A percentile compares a stretch with the other conserved stretches of the same genome.
Conservation (phyloP, 2,329 filamentous ascomycete genomes). For the Aspergillus tubingensis region DNA sequence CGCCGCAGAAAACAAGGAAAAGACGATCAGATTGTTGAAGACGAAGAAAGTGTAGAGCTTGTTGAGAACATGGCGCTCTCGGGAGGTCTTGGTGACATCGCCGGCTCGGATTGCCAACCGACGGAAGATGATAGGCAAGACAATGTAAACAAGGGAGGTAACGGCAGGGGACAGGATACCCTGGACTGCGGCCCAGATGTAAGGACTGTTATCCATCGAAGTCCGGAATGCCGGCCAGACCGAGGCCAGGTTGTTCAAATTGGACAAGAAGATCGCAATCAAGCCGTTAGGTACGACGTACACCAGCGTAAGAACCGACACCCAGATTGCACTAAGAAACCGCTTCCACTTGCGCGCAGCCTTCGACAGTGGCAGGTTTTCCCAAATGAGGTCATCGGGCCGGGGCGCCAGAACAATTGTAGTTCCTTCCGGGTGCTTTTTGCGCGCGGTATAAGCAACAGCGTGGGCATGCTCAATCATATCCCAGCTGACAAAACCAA, state of each 20-base stretch:
- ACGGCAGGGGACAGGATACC: conserved; percentile 87
- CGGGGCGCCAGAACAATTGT: conserved; percentile 77
- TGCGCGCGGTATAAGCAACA: conserved; percentile 78
- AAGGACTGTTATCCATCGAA: conserved; percentile 63
- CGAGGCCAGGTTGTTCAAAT: conserved; percentile 74
- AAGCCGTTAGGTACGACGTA: conserved; percentile 93
- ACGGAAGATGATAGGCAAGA: conserved; percentile 88
- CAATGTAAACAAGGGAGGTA: conserved; percentile 81
- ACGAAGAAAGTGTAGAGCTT: conserved; percentile 96
- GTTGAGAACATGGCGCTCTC: conserved; percentile 85
- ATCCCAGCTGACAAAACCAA: conserved; percentile 92
- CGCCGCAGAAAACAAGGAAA: conserved; percentile 83
- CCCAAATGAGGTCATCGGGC: conserved; percentile 94
- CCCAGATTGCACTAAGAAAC: conserved; percentile 82
- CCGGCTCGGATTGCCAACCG: conserved; percentile 79
- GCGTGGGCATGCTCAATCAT: conserved; percentile 84
- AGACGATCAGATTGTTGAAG: conserved; percentile 94
- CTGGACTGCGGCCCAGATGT: conserved; percentile 82
- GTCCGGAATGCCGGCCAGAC: conserved; percentile 76
- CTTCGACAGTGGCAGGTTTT: conserved; percentile 76
- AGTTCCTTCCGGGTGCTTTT: conserved; percentile 77
- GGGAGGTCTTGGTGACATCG: conserved; percentile 86
- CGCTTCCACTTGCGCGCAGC: conserved; percentile 69
- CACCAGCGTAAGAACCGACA: conserved; percentile 73
- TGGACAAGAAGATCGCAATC: conserved; percentile 91